phyloP scores from a whole-genome alignment of 495 filamentous ascomycete species.

The Penicillium angulare region DNA sequence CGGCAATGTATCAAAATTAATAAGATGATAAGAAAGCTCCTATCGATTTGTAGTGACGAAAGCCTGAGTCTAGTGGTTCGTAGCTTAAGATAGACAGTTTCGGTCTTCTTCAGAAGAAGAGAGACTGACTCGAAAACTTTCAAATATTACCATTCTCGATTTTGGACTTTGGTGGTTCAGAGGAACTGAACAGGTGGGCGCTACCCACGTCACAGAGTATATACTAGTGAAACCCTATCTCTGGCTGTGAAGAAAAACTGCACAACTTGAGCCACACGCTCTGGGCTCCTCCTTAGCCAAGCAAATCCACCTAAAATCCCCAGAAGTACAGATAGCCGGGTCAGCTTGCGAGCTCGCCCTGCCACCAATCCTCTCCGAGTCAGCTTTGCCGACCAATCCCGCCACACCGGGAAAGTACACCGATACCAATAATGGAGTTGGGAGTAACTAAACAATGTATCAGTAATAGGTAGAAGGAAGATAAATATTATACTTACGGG shows the following conservation, averaged over 20 bases:
- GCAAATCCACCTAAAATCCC: conserved; percentile 15
- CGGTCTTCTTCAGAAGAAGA: no score
- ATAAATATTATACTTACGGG: conserved; percentile 45
- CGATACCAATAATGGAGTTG: conserved; percentile 48
- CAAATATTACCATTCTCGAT: no score
- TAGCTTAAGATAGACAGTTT: no score
- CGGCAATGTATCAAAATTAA: no score
- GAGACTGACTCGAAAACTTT: no score
- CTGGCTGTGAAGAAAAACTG: conserved; percentile 9
- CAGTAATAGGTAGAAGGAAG: neutral
- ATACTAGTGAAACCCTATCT: no score
- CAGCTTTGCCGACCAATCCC: conserved; percentile 52
- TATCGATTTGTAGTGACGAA: no score
- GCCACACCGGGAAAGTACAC: conserved; percentile 57
- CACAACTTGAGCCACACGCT: conserved; percentile 11
- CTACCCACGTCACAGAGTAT: no score
- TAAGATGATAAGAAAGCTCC: no score
- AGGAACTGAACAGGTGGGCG: no score
- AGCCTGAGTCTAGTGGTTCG: no score
- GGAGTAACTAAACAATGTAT: conserved; percentile 35
- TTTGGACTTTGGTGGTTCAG: no score
- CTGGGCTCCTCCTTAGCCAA: conserved; percentile 19
- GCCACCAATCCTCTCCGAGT: conserved; percentile 44
- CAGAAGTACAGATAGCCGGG: conserved; percentile 20
- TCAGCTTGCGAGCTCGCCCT: conserved; percentile 14